Evolutionary conservation across 208 protist species (phyloP), one percentile per base, ranked within the genome.

Genomic region (Acanthamoeba castellanii): DNA sequence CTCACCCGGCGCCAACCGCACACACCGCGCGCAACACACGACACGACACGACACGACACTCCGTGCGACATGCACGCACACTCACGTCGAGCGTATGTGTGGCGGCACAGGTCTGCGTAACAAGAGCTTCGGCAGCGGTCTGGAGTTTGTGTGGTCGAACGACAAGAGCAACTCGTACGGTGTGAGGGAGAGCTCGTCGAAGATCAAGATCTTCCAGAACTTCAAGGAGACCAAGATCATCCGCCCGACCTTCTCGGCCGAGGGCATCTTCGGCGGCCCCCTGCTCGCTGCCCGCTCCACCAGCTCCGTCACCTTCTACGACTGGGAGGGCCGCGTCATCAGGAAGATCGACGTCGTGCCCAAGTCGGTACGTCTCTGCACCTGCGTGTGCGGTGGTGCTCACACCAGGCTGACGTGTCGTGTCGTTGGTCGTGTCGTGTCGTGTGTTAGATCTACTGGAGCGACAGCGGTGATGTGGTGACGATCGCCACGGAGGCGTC

Each of bases 131-230:
- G 99, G 99, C n/a, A 96, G 97, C 66, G 99, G 98, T 45, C 94
- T 99, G 13, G 98, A 99, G 11, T 99, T 99, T 95, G 98, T 98
- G 25, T 99, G 99, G 99, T 98, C 98, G 14, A 95, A 95, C 59
- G 72, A 59, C 52, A 45, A 93, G 55, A 74, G 66, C 66, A n/a
- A 78, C 70, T 90, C 84, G 34, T 99, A 99, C 96, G 99, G 98
- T 34, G 97, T 99, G 1, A 97, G 99, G 66, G 98, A 99, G 91
- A 96, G 81, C 30, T 96, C 97, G 27, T 98, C 96, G 64, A 98
- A 97, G 81, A 78, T 99, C 85, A 99, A 99, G 76, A 92, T 99
- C 5, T 99, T 98, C 97, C 99, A 99, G 76, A 98, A 98, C 57
- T 99, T 99, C 96, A 99, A 99, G 97, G 99, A 99, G 95, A 97